Percentiles rank a stretch among this genome's conserved stretches.
phyloP scores from a whole-genome alignment of 768 basidiomycete species.

The Nidularia sp. region DNA sequence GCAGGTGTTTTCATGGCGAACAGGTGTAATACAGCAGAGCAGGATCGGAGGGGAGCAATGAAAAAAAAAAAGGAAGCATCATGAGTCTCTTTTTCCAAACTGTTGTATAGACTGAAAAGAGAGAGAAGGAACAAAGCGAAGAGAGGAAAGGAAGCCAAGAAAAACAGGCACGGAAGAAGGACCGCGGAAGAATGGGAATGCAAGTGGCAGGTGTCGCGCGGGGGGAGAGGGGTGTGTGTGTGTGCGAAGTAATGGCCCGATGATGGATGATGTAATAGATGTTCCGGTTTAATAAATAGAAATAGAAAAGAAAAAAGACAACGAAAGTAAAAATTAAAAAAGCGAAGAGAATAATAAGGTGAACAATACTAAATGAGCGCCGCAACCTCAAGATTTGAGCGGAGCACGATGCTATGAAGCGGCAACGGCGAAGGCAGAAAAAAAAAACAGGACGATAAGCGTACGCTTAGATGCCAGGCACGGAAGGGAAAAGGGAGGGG shows the following conservation, averaged over 20 bases:
- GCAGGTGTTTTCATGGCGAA: background rate
- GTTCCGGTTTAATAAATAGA: background rate
- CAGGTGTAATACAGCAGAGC: too few species aligned
- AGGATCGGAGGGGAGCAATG: background rate
- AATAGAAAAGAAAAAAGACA: conserved; percentile 5
- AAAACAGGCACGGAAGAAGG: background rate
- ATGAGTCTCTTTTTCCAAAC: background rate
- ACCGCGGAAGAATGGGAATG: conserved; percentile 10
- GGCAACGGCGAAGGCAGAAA: conserved; percentile 14
- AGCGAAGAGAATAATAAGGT: too few species aligned
- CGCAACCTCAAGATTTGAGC: conserved; percentile 59
- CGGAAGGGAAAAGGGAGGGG: conserved; percentile 14
- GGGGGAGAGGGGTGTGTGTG: background rate
- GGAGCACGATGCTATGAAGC: conserved; percentile 59
- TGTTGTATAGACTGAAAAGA: conserved; percentile 8
- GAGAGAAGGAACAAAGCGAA: conserved; percentile 14
- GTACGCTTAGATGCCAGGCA: conserved; percentile 17
- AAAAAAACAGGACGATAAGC: conserved; percentile 16
- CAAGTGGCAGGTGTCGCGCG: background rate
- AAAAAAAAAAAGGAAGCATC: background rate
- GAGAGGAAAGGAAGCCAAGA: conserved; percentile 1
- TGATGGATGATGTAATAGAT: background rate
- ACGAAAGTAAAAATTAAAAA: conserved; percentile 4
- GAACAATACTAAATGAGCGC: conserved; percentile 49
- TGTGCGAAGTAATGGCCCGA: background rate